Evolutionary conservation across 495 filamentous ascomycete species (phyloP), one percentile per base, ranked within the genome.

Genomic region (Neurospora intermedia): DNA sequence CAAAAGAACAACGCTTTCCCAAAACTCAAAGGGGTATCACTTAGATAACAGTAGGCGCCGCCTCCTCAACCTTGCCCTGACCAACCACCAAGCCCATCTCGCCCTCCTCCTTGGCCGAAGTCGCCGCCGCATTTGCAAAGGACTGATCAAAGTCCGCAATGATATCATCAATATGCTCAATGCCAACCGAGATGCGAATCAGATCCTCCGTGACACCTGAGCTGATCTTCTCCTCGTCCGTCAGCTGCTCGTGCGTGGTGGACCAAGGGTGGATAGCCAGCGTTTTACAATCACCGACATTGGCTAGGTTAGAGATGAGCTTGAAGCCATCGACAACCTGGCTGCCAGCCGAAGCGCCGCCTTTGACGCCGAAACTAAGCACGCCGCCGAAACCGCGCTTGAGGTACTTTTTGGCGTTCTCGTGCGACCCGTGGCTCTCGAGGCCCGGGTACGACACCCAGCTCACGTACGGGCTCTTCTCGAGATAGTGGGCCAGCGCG

Each of bases 151-250:
- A 98, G 82, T 99, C 96, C 70, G 89, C 91, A 79, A 98, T 95
- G 77, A 99, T 99, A 79, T 99, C 96, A 83, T 98, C 94, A 77
- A 99, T 97, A 81, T 98, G 93, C 85, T 99, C 96, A 0, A 91
- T 97, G 69, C 96, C 96, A 75, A 99, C 94, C 0, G 96, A 98
- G 79, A 98, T 96, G 73, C 96, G 92, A 83, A 99, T 97, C 15
- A 92, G 88, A 81, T 99, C 96, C 84, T 94, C 93, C 4, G 93
- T 94, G 7, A 95, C 93, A 72, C 96, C 96, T 16, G 92, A 94
- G 77, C 87, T 89, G 27, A 87, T 78, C 80, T 89, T 91, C 86
- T 99, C 96, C 80, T 94, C 87, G 15, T 96, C 93, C 18, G 85
- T 88, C 42, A 98, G 87, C 83, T 98, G 96, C 85, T 98, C 93